Percentiles rank a stretch among this genome's conserved stretches.
These are phyloP conservation scores for Blastocystis sp. DNA, from an alignment of 352 stramenopile genomes.

Conservation along the genomic window DNA sequence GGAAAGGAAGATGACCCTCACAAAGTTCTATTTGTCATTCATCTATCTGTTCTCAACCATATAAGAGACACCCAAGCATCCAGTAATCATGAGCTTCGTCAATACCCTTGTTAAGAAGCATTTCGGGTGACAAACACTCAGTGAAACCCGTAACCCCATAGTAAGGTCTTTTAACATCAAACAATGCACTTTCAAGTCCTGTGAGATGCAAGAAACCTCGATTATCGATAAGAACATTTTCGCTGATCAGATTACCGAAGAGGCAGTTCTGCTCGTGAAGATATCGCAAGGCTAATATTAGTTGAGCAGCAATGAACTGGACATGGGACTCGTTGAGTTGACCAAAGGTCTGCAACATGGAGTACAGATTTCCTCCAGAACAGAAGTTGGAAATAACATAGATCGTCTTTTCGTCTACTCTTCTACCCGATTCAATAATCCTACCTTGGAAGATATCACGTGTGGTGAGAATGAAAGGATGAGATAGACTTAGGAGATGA, in stretches of 20 bases:
- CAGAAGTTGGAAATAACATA: slow-evolving; percentile 44
- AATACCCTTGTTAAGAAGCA: slow-evolving; percentile 53
- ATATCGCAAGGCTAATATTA: slow-evolving; percentile 2
- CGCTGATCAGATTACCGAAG: background rate
- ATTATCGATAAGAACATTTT: slow-evolving; percentile 46
- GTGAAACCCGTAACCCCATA: slow-evolving; percentile 29
- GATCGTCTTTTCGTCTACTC: slow-evolving; percentile 27
- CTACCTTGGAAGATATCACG: slow-evolving; percentile 47
- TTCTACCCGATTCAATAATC: background rate
- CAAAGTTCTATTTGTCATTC: background rate
- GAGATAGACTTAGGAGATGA: background rate
- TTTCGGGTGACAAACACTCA: slow-evolving; percentile 38
- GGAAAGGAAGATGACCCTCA: slow-evolving; percentile 34
- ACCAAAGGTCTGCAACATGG: background rate
- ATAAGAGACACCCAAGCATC: slow-evolving; percentile 49
- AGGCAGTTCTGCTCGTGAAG: background rate
- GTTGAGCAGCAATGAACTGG: slow-evolving; percentile 12
- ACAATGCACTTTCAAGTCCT: background rate
- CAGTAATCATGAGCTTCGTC: background rate
- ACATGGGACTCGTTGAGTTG: slow-evolving; percentile 12
- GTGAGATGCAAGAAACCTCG: background rate
- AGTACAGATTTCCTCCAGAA: slow-evolving; percentile 18
- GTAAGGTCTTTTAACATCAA: background rate
- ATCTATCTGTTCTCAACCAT: background rate
- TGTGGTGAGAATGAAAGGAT: slow-evolving; percentile 39